Evolutionary conservation across 441 rosid genomes (phyloP).

Genomic region (Cnidoscolus chayamansa): DNA sequence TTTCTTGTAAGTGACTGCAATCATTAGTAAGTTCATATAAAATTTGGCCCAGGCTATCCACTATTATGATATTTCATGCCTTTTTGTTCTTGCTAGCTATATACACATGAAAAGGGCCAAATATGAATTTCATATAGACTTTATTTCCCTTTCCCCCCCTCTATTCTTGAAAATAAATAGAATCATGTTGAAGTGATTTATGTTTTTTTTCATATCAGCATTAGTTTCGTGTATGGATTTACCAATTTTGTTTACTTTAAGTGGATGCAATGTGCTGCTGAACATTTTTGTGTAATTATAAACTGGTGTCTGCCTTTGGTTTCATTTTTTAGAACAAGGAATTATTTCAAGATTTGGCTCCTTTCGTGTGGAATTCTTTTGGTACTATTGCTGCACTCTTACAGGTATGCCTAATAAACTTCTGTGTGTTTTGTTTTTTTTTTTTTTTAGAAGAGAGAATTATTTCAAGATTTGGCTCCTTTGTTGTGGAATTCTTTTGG

Average conservation of each 20-base stretch:
- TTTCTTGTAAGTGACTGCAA: neutral
- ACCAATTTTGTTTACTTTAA: conserved; percentile 16
- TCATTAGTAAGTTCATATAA: neutral
- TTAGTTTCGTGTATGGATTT: conserved; percentile 10
- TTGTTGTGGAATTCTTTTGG: conserved; percentile 81
- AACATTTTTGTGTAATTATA: conserved; percentile 26
- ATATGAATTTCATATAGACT: neutral
- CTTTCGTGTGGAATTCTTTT: conserved; percentile 79
- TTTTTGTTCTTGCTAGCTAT: neutral
- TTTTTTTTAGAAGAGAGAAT: conserved; percentile 64
- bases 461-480: conserved; percentile 89
- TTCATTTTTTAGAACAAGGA: conserved; percentile 64
- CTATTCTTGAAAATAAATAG: neutral
- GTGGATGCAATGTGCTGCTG: conserved; percentile 25
- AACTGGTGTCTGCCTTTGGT: conserved; percentile 37
- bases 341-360: conserved; percentile 89
- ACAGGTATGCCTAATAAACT: conserved; percentile 64
- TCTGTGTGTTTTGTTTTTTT: conserved; percentile 33
- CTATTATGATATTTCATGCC: neutral
- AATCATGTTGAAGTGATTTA: conserved; percentile 7
- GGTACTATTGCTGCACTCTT: conserved; percentile 80
- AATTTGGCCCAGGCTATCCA: neutral
- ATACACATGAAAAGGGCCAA: neutral
- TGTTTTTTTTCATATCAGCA: conserved; percentile 10
- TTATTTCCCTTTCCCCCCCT: conserved; percentile 5